These are phyloP conservation scores for Aspergillus cristatus DNA, from an alignment of 495 filamentous ascomycete species.

Conservation along the genomic window DNA sequence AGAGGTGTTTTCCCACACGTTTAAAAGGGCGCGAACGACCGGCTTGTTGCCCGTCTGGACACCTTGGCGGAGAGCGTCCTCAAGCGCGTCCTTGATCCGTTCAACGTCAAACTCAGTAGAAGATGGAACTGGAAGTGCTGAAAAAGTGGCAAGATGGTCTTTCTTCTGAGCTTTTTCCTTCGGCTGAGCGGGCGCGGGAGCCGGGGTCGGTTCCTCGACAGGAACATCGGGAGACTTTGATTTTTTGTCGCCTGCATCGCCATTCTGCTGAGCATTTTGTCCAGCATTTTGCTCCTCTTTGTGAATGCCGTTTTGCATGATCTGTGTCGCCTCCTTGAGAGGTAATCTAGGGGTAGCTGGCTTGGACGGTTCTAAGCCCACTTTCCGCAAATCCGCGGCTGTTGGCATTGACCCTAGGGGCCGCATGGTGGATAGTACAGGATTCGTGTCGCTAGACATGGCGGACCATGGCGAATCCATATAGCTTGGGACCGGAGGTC, in stretches of 20 bases:
- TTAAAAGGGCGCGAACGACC: constrained; percentile 18
- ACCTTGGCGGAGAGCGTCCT: constrained; percentile 13
- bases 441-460: constrained; percentile 17
- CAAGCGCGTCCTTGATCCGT: constrained; percentile 15
- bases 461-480: constrained; percentile 45
- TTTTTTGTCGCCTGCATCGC: too few species aligned
- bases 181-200: not conserved
- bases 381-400: constrained; percentile 21
- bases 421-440: constrained; percentile 22
- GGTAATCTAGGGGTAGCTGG: constrained; percentile 10
- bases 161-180: constrained; percentile 6
- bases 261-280: constrained; percentile 7
- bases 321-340: constrained; percentile 7
- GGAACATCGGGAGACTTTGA: constrained; percentile 4
- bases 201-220: constrained; percentile 7
- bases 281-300: constrained; percentile 1
- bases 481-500: constrained; percentile 57
- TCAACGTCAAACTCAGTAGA: constrained; percentile 18
- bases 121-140: constrained; percentile 13
- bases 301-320: constrained; percentile 6
- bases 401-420: constrained; percentile 20
- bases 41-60: constrained; percentile 16
- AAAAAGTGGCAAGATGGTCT: constrained; percentile 8
- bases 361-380: constrained; percentile 14
- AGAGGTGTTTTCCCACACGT: constrained; percentile 17